phyloP scores from a whole-genome alignment of 2,329 filamentous ascomycete genomes.

The Nemania abortiva region DNA sequence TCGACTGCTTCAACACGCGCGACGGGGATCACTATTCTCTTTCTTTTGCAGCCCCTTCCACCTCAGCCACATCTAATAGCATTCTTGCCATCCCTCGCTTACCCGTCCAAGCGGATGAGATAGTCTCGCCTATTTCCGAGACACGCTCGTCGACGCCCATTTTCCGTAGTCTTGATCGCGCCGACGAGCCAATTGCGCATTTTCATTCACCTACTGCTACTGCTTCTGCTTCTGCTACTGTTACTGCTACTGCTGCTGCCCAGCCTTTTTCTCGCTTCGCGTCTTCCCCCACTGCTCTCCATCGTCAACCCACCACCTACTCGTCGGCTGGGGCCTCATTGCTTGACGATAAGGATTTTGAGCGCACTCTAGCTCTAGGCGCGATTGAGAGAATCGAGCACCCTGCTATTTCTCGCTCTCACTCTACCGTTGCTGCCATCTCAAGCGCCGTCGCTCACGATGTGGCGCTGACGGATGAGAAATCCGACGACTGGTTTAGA shows the following conservation, averaged over 20 bases:
- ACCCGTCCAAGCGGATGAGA: constrained; percentile 44
- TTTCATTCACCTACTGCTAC: background rate
- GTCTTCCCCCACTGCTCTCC: constrained; percentile 51
- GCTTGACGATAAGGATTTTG: constrained; percentile 54
- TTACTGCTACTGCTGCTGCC: constrained; percentile 18
- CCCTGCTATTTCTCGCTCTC: constrained; percentile 33
- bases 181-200: constrained; percentile 29
- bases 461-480: constrained; percentile 48
- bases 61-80: constrained; percentile 34
- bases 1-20: constrained; percentile 7
- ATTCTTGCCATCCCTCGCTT: constrained; percentile 39
- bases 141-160: constrained; percentile 43
- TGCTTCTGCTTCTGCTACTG: too few species aligned
- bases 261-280: constrained; percentile 35
- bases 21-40: constrained; percentile 27
- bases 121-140: constrained; percentile 53
- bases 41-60: constrained; percentile 25
- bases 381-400: constrained; percentile 22
- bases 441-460: constrained; percentile 44
- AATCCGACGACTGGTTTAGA: constrained; percentile 52
- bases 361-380: constrained; percentile 45
- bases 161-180: constrained; percentile 36
- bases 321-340: constrained; percentile 53
- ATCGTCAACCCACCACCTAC: constrained; percentile 53
- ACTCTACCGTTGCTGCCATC: constrained; percentile 39